Evolutionary conservation across 129 eudicot species (phyloP), one percentile per base, ranked within the genome.

Genomic region (Kitagawia praeruptora): DNA sequence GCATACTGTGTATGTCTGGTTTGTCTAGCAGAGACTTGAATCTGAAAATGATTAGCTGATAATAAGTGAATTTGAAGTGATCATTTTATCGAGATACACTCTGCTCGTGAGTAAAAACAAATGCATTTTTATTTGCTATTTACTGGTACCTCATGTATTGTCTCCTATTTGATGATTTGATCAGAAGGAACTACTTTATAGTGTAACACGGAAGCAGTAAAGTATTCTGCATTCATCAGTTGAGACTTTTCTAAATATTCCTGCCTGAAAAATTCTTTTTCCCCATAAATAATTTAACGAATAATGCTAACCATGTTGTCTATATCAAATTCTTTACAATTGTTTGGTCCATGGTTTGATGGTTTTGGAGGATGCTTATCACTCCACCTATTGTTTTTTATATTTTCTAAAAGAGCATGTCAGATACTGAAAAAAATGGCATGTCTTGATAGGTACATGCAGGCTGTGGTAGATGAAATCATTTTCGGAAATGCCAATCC

Each of bases 401-500:
- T 21, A 23, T 13, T 40, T 73, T 11, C 49, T 12, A 0, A 70
- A 8, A 21, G 37, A 18, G 13, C n/a, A 73, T 61, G 5, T 34
- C 14, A 58, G 67, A 38, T 58, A 79, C 34, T 64, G 70, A 80
- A 38, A 69, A 56, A 41, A 56, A 42, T 77, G 41, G 40, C 13
- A 63, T 40, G 53, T 86, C 83, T 75, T 77, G 79, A 53, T 80
- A 96, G 99, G 91, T 90, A 96, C 90, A 96, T 96, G 99, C 99
- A 96, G 84, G 99, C 99, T 78, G 99, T 92, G 79, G 91, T 87
- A 58, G 93, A 93, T 82, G 99, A 96, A 87, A 83, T 92, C 78
- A 79, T 96, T 74, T 77, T 90, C 78, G 88, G 80, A 82, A 89
- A 90, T 86, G 96, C 83, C 81, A 83, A 90, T 86, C 91, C 98